Evolutionary conservation across 2,329 filamentous ascomycete genomes (phyloP).

Genomic region (Microascus cirrosus): DNA sequence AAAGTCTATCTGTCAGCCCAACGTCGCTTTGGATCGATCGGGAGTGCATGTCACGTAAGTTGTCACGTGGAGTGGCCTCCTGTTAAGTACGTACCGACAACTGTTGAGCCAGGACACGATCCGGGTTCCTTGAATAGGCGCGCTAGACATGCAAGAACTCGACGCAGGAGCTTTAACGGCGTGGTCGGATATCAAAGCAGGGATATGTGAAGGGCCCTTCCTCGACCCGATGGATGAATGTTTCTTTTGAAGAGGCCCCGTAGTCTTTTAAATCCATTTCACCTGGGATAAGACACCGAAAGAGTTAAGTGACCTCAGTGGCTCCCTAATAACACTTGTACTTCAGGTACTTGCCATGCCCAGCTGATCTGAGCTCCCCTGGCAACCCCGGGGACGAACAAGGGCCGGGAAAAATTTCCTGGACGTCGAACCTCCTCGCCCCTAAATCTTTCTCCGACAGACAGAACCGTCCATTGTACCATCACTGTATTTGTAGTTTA

Average conservation of each 20-base stretch:
- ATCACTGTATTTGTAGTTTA: neutral
- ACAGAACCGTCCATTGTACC: neutral
- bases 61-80: neutral
- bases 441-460: neutral
- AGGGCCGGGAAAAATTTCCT: neutral
- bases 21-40: neutral
- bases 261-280: neutral
- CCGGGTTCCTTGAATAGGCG: neutral
- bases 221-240: neutral
- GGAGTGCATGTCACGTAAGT: neutral
- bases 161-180: neutral
- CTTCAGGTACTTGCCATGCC: neutral
- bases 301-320: neutral
- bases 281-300: too few species aligned
- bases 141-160: neutral
- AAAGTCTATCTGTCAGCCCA: neutral
- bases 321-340: neutral
- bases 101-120: neutral
- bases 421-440: neutral
- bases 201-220: neutral
- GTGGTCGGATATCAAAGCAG: neutral
- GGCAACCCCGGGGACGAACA: neutral
- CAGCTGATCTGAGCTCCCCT: neutral
- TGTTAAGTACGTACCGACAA: neutral
- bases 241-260: neutral